These are phyloP conservation scores for Euphorbia corollata DNA, from an alignment of 441 rosid genomes.

Conservation along the genomic window DNA sequence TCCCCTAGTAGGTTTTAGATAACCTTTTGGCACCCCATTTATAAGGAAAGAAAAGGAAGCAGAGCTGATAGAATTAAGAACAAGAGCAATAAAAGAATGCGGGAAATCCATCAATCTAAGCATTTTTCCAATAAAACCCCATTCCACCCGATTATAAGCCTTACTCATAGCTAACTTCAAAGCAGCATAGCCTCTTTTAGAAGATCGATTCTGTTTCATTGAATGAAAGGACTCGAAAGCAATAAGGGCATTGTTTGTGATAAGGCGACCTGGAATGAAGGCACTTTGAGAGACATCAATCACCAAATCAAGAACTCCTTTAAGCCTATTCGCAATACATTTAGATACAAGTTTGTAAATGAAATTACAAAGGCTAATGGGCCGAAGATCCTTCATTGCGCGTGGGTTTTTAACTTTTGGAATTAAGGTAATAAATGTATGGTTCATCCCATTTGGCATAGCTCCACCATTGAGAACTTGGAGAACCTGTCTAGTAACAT, in stretches of 20 bases:
- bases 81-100: neutral
- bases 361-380: neutral
- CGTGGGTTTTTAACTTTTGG: neutral
- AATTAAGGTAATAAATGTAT: neutral
- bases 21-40: neutral
- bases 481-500: neutral
- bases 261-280: neutral
- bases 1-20: neutral
- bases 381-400: neutral
- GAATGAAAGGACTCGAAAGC: neutral
- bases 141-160: neutral
- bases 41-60: neutral
- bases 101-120: neutral
- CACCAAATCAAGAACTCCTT: neutral
- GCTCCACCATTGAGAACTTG: neutral
- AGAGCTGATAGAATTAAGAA: neutral
- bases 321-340: neutral
- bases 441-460: neutral
- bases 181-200: neutral
- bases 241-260: neutral
- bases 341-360: neutral
- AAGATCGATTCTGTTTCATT: neutral
- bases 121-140: neutral
- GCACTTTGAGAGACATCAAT: neutral
- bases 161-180: neutral